Evolutionary conservation across 2,329 filamentous ascomycete species (phyloP).

Genomic region (Thelonectria olida): DNA sequence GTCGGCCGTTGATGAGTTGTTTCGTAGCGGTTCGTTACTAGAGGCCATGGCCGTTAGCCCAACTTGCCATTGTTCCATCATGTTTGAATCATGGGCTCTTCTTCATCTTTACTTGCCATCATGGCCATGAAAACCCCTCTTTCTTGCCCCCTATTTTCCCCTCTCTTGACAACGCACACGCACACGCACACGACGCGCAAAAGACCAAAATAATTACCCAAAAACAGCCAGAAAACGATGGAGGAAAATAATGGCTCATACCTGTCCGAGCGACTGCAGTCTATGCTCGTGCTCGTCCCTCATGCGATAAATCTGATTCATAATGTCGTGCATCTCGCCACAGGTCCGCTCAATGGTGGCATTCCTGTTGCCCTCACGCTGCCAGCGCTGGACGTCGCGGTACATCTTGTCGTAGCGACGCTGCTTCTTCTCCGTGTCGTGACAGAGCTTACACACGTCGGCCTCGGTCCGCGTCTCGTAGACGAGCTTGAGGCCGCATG

Average conservation of each 20-base stretch:
- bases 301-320: slow-evolving; percentile 65
- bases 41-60: slow-evolving; percentile 2
- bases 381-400: slow-evolving; percentile 81
- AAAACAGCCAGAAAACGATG: slow-evolving; percentile 1
- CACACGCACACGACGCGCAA: neutral
- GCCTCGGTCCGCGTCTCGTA: slow-evolving; percentile 73
- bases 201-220: neutral
- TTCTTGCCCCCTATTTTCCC: neutral
- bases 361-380: slow-evolving; percentile 75
- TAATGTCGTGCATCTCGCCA: slow-evolving; percentile 73
- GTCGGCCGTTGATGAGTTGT: neutral
- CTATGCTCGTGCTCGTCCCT: slow-evolving; percentile 49
- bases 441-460: slow-evolving; percentile 83
- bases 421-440: slow-evolving; percentile 87
- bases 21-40: slow-evolving; percentile 6
- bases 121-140: neutral
- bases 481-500: slow-evolving; percentile 92
- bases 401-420: slow-evolving; percentile 79
- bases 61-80: neutral
- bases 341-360: slow-evolving; percentile 79
- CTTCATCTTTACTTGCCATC: neutral
- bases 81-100: neutral
- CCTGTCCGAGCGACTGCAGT: slow-evolving; percentile 44
- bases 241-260: neutral
- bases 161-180: neutral